Evolutionary conservation across 495 filamentous ascomycete genomes (phyloP).

Genomic region (Astrothelium macrocarpum): DNA sequence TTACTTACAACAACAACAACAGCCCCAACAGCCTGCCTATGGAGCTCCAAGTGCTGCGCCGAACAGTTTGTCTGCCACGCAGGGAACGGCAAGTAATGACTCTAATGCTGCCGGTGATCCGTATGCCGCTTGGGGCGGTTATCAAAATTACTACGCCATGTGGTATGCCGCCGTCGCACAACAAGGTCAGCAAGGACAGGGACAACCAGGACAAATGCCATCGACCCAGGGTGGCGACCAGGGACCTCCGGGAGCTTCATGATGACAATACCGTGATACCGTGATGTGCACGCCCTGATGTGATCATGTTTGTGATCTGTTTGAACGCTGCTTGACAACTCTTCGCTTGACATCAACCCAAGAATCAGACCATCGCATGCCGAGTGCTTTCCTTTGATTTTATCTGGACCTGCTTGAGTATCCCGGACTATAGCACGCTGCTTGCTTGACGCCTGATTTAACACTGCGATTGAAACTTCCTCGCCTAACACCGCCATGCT

Average conservation of each 20-base stretch:
- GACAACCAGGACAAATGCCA: conserved; percentile 12
- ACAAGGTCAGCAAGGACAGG: conserved; percentile 9
- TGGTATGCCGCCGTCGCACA: conserved; percentile 45
- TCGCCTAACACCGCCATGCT: neutral
- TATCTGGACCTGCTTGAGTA: neutral
- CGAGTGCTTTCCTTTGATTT: neutral
- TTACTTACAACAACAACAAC: conserved; percentile 37
- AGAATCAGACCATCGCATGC: neutral
- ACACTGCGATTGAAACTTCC: neutral
- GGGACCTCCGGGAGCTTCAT: conserved; percentile 3
- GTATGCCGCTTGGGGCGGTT: conserved; percentile 58
- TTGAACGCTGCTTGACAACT: conserved; percentile 3
- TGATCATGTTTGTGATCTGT: conserved; percentile 6
- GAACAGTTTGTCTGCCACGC: conserved; percentile 36
- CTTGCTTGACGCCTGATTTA: neutral
- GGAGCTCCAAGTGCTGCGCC: conserved; percentile 33
- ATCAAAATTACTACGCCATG: conserved; percentile 51
- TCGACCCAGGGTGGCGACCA: neutral
- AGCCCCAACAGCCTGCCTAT: conserved; percentile 24
- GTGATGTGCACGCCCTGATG: conserved; percentile 1
- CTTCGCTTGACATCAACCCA: neutral
- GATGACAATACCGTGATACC: neutral
- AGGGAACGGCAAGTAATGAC: conserved; percentile 25
- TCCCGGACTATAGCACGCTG: neutral
- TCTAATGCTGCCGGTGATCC: conserved; percentile 40